Evolutionary conservation across 2,329 filamentous ascomycete genomes (phyloP), one percentile per base, ranked within the genome.

Genomic region (Chaetomiaceae sp.): DNA sequence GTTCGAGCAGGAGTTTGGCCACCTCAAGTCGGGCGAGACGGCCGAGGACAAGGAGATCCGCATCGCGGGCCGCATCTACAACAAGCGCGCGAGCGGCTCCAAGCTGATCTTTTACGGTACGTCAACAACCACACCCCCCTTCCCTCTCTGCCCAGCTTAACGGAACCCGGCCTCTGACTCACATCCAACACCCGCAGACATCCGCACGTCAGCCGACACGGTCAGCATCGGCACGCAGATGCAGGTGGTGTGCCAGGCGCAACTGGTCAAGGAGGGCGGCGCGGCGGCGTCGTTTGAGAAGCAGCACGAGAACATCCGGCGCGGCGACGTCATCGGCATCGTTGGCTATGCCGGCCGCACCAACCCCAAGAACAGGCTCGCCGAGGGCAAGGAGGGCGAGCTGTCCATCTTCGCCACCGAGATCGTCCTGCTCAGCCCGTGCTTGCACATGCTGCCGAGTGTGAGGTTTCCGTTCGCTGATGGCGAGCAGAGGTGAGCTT

Each of bases 401-500:
- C 79, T 99, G 45, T 95, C 89, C 37, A 89, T 99, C 68, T 95
- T 96, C 65, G 93, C 93, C 1, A 84, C 81, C 45, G 86, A 96
- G 70, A 79, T 99, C 58, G 76, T 86, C 37, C 83, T 97, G 40
- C 78, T 99, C 55, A 86, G 92, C 0, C 93, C 93, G 8, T 97
- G 92, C 70, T 73, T 99, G 65, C 91, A 96, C 71, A 85, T 89
- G 74, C 79, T 95, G 60, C 93, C 93, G 50, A 86, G 87, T 55
- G 89, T 93, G 70, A 86, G 92, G 72, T 96, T 89, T 67, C 92
- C 92, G 56, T 90, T 97, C 77, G 92, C 95, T 78, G 91, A 97
- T 68, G 82, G 90, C 66, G 93, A 99, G 72, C 87, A 91, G 70
- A 83, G 50, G 49, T 51, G 17, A 2, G 44, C 46, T 43, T 39